phyloP scores from a whole-genome alignment of 2,329 filamentous ascomycete species.

The Colletotrichum abscissum region DNA sequence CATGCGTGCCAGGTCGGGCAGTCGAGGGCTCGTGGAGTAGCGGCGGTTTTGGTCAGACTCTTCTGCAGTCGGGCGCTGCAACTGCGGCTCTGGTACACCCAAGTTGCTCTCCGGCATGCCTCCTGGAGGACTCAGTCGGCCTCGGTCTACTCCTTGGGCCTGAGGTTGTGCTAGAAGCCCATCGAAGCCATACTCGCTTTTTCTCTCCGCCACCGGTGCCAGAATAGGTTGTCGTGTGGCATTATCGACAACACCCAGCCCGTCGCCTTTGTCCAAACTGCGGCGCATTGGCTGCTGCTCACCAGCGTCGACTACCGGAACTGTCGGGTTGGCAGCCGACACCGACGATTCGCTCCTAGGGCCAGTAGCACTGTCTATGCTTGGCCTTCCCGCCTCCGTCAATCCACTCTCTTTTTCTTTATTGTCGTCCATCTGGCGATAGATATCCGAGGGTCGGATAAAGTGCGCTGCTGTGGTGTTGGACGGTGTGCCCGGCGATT shows the following conservation, averaged over 20 bases:
- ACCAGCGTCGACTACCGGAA: constrained; percentile 18
- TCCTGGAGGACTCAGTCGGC: constrained; percentile 11
- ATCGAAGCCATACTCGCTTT: constrained; percentile 68
- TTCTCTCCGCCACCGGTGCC: constrained; percentile 67
- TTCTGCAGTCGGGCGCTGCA: constrained; percentile 33
- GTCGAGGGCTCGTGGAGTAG: constrained; percentile 65
- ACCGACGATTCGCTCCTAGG: neutral
- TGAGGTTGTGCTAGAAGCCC: constrained; percentile 45
- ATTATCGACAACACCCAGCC: constrained; percentile 36
- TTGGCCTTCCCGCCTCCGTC: constrained; percentile 67
- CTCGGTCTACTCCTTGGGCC: constrained; percentile 26
- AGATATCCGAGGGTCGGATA: constrained; percentile 81
- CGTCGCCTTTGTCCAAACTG: neutral
- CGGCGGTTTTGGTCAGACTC: constrained; percentile 39
- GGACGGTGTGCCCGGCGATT: constrained; percentile 49
- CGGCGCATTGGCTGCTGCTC: constrained; percentile 26
- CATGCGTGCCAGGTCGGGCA: constrained; percentile 68
- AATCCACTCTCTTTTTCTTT: constrained; percentile 66
- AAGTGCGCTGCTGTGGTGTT: constrained; percentile 72
- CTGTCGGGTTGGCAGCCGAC: constrained; percentile 1
- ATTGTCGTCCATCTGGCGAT: constrained; percentile 77
- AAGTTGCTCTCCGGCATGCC: constrained; percentile 15
- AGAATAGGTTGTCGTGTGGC: constrained; percentile 46
- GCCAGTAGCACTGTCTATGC: constrained; percentile 59
- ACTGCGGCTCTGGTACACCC: constrained; percentile 9